phyloP scores from a whole-genome alignment of 2,329 filamentous ascomycete genomes.

The Clonostachys byssicola region DNA sequence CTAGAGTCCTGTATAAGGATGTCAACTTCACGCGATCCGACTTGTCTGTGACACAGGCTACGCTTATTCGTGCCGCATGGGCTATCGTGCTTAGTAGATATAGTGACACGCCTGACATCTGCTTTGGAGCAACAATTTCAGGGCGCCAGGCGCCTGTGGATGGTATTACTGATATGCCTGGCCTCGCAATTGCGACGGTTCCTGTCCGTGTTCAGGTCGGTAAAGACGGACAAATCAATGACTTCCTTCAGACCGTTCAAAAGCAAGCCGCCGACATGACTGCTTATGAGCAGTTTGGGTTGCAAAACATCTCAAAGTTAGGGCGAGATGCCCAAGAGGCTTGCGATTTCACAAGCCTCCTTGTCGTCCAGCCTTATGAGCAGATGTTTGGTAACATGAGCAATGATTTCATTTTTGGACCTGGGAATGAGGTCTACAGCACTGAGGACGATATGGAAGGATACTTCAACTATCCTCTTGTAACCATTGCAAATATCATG shows the following conservation, averaged over 20 bases:
- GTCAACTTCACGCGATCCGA: neutral
- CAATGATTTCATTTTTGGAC: neutral
- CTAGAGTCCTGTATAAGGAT: neutral
- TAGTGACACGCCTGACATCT: neutral
- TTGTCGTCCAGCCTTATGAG: constrained; percentile 16
- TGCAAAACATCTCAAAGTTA: constrained; percentile 2
- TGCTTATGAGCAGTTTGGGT: constrained; percentile 5
- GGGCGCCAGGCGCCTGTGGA: constrained; percentile 11
- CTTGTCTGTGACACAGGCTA: constrained; percentile 8
- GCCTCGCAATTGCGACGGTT: constrained; percentile 13
- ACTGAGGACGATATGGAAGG: constrained; percentile 6
- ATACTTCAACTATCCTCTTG: constrained; percentile 3
- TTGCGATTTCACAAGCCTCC: constrained; percentile 16
- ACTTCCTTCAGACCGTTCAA: constrained; percentile 7
- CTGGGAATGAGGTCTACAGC: neutral
- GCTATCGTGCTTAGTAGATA: neutral
- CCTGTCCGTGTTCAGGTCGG: constrained; percentile 7
- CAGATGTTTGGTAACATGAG: neutral
- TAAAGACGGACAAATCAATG: constrained; percentile 1
- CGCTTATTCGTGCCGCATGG: constrained; percentile 7
- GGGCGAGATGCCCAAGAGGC: neutral
- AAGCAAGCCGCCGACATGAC: constrained; percentile 5
- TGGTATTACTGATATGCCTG: constrained; percentile 10
- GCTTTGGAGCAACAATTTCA: constrained; percentile 5
- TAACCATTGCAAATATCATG: neutral